phyloP scores from a whole-genome alignment of 2,329 filamentous ascomycete species.

The Neospermospora avenae region DNA sequence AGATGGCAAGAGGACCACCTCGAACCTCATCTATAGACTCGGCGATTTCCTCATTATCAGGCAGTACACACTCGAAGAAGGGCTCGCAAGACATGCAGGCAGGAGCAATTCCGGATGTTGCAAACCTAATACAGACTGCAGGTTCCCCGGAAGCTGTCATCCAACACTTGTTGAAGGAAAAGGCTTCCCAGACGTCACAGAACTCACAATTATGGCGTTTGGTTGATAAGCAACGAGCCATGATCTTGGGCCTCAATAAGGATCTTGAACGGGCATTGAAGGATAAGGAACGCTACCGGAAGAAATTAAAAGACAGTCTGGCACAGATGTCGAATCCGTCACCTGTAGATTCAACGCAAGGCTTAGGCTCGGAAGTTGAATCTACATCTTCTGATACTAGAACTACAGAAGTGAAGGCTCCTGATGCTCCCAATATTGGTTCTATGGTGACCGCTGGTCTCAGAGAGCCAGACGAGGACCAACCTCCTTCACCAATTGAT shows the following conservation, averaged over 20 bases:
- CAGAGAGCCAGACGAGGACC: conserved; percentile 24
- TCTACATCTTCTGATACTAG: conserved; percentile 25
- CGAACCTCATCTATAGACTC: conserved; percentile 91
- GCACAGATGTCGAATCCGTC: conserved; percentile 36
- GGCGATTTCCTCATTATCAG: conserved; percentile 75
- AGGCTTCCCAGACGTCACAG: conserved; percentile 81
- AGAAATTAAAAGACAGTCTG: conserved; percentile 77
- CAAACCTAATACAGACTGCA: conserved; percentile 74
- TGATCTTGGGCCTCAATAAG: conserved; percentile 92
- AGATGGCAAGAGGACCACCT: conserved; percentile 41
- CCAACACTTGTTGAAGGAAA: conserved; percentile 84
- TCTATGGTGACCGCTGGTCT: conserved; percentile 31
- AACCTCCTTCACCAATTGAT: conserved; percentile 54
- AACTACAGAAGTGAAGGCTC: conserved; percentile 14
- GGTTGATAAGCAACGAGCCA: conserved; percentile 91
- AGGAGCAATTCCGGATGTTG: conserved; percentile 69
- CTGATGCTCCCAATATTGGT: conserved; percentile 22
- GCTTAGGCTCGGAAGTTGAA: conserved; percentile 28
- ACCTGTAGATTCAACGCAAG: conserved; percentile 32
- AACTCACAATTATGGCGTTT: conserved; percentile 92
- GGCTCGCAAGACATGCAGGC: conserved; percentile 49
- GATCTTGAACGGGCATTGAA: conserved; percentile 88
- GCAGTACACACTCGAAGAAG: conserved; percentile 55
- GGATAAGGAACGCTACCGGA: conserved; percentile 91
- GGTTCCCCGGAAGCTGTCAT: conserved; percentile 89